Evolutionary conservation across 306 rosid species (phyloP).

Genomic region (Comarum palustre): DNA sequence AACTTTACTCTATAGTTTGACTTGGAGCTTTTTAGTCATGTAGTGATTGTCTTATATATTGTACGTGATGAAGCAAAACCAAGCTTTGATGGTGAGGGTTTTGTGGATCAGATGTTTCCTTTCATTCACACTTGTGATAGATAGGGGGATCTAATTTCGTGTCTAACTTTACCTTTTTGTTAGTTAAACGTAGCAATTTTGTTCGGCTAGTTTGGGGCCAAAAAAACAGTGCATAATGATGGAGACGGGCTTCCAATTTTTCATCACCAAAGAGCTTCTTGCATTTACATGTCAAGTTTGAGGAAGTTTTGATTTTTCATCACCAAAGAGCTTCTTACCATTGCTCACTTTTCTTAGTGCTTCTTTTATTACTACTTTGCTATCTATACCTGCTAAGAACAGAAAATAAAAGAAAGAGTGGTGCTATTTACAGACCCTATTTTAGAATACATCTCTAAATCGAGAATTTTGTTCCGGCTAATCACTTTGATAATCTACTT

Average conservation of each 20-base stretch:
- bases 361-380: too few relatives aligned
- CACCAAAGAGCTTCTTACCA: too few relatives aligned
- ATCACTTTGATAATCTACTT: too few relatives aligned
- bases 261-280: background rate
- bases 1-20: background rate
- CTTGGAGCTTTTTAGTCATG: background rate
- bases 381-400: too few relatives aligned
- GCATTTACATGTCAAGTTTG: background rate
- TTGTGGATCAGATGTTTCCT: background rate
- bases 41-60: background rate
- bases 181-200: background rate
- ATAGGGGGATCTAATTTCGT: background rate
- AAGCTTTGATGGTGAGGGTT: conserved; percentile 6
- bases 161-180: background rate
- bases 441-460: too few relatives aligned
- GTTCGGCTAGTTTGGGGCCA: background rate
- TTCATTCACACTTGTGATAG: background rate
- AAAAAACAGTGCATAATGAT: background rate
- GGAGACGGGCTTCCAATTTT: background rate
- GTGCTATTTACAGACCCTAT: too few relatives aligned
- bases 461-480: too few relatives aligned
- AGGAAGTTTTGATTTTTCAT: background rate
- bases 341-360: too few relatives aligned
- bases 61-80: background rate
- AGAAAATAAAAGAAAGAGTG: too few relatives aligned